Base-by-base conservation (phyloP, 306 rosid species). In the Cercis canadensis region DNA sequence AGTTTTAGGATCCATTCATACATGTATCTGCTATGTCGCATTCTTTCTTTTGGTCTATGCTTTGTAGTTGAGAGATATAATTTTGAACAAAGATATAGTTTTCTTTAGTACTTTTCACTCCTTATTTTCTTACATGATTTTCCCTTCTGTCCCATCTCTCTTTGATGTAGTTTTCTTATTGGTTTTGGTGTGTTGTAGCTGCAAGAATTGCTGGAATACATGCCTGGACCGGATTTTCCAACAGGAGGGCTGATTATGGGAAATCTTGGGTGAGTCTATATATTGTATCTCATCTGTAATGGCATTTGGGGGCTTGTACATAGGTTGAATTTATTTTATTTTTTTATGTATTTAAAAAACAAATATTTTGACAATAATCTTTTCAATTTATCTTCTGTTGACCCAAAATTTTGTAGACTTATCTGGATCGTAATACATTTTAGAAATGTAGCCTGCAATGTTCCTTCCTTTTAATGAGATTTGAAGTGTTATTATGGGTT, bases 141-240 rank as follows among this genome's bases (percentile, higher is more conserved):
- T 24, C 32, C 57, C 10, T 53, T 73, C 11, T 66, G 45, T 49
- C 1, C 8, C 0, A 9, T 1, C 31, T 32, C 34, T 21, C 13
- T 49, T 40, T 34, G 34, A 16, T n/a, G 19, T 36, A 53, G 33
- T 36, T 63, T 44, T 63, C 3, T 62, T 15, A 34, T 77, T 79
- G 73, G 21, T 68, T 75, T 82, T 75, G 64, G 52, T 77, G 50
- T 71, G 39, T 75, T 57, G 52, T 77, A 94, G 97, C 69, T 94
- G 75, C 99, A 94, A 87, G 99, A 94, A 84, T 82, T 94, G 84
- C 86, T 94, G 72, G 99, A 94, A 78, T 94, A 91, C 90, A 94
- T 94, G 99, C 99, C 99, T 37, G 99, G 95, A 73, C 99, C 99
- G 12, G 99, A 94, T 79, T 94, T 94, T 85, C 99, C 97, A 12